Base-by-base conservation (phyloP, 192 early-diverging fungal genomes). In the Coemansia sp. region DNA sequence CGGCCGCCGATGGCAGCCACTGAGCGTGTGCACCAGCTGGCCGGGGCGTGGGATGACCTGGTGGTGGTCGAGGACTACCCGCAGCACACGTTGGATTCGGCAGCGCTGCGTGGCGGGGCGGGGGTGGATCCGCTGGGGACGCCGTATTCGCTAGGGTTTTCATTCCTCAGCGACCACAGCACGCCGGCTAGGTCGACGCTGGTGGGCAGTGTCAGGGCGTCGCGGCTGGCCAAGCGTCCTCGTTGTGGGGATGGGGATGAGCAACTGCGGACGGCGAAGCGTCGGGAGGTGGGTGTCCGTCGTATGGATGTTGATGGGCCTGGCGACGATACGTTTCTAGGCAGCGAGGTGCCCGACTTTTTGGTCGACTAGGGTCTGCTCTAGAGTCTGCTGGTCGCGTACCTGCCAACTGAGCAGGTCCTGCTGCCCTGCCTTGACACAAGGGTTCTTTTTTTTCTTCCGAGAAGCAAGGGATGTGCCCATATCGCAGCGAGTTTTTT, bases 1-100 rank as follows among this genome's bases (percentile, higher is more conserved):
- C 14, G 34, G 34, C 14, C 1, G 14, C 34, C 34, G 14, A 13
- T 16, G 17, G 34, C 30, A 12, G 11, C 42, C 13, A 44, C 50
- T 5, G 44, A 52, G 44, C 33, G 45, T 8, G 38, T 28, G 40
- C 49, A 41, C 30, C 33, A 52, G 47, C 56, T 67, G 22, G 64
- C 64, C 5, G 26, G 4, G 0, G 22, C 27, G 41, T 67, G 64
- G 64, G 64, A 59, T 3, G 56, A 45, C 0, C 33, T 65, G 23
- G 34, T 37, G 0, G 39, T 5, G 4, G 46, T 9, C 3, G 64
- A 54, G n/a, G 44, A 42, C 39, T 40, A 48, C 18, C 38, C 49
- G 20, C 23, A 11, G 1, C n/a, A 44, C 18, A n/a, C 56, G 11
- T 31, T 47, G 9, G 40, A 52, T 19, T 6, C 20, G 27, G 36